Conservation (phyloP, 2,329 filamentous ascomycete genomes). For the Cadophora sp. region DNA sequence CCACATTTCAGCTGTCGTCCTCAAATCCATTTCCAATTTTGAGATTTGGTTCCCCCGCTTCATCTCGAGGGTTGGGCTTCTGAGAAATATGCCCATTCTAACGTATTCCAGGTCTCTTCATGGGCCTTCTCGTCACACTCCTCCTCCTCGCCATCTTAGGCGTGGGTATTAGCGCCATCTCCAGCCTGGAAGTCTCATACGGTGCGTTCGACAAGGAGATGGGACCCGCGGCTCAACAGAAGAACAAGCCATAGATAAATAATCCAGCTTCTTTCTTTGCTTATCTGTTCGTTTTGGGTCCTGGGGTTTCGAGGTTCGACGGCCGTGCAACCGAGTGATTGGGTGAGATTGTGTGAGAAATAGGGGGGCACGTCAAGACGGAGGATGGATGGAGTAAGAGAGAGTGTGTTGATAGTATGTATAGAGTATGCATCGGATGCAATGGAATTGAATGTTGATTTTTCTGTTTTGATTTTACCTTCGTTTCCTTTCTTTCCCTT, state of each 20-base stretch:
- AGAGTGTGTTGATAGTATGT: conserved; percentile 17
- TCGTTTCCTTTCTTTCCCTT: too few relatives aligned
- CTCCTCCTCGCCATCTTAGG: conserved; percentile 79
- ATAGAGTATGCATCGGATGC: conserved; percentile 13
- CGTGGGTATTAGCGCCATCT: conserved; percentile 77
- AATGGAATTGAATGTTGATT: background rate
- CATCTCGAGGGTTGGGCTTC: background rate
- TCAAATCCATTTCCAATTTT: background rate
- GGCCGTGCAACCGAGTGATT: too few relatives aligned
- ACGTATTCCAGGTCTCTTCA: conserved; percentile 75
- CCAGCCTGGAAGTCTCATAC: conserved; percentile 87
- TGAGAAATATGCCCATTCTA: background rate
- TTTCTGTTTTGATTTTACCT: background rate
- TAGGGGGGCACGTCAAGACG: background rate
- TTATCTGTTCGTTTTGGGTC: background rate
- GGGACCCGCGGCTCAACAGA: conserved; percentile 88
- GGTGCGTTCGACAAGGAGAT: conserved; percentile 97
- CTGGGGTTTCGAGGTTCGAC: background rate
- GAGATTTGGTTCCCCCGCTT: background rate
- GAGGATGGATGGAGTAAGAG: background rate
- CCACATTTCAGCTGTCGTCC: too few relatives aligned
- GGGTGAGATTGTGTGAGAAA: too few relatives aligned
- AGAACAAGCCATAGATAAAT: conserved; percentile 58
- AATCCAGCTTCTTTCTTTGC: background rate
- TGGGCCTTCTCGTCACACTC: conserved; percentile 75